Conservation (phyloP, 2,329 filamentous ascomycete genomes). For the Alternaria longipes region DNA sequence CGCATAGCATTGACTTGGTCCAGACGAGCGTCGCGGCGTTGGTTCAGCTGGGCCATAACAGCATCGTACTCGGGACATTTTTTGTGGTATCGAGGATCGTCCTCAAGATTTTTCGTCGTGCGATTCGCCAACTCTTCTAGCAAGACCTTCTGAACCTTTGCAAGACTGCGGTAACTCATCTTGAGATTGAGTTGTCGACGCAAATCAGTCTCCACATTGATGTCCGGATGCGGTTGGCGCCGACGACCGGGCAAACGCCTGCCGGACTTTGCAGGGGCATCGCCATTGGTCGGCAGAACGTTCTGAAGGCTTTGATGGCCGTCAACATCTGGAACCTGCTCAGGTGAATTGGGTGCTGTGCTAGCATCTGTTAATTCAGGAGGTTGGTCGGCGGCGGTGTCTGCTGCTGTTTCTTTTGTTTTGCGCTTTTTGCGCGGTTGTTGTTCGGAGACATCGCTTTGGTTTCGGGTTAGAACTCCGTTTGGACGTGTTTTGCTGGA, state of each 20-base stretch:
- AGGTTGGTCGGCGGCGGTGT: conserved; percentile 41
- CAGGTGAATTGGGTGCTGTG: conserved; percentile 48
- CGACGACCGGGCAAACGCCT: conserved; percentile 55
- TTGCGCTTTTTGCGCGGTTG: conserved; percentile 50
- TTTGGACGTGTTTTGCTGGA: conserved; percentile 46
- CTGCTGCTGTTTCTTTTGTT: conserved; percentile 38
- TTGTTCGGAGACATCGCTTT: conserved; percentile 48
- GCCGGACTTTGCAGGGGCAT: conserved; percentile 47
- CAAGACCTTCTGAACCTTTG: conserved; percentile 69
- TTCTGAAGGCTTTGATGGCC: conserved; percentile 45
- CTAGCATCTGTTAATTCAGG: conserved; percentile 50
- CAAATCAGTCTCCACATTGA: conserved; percentile 57
- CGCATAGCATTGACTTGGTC: conserved; percentile 51
- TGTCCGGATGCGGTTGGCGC: conserved; percentile 58
- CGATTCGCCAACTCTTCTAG: conserved; percentile 72
- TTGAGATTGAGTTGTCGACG: conserved; percentile 72
- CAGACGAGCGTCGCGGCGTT: conserved; percentile 54
- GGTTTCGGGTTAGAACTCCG: conserved; percentile 46
- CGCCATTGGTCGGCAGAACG: conserved; percentile 48
- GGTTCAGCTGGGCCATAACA: conserved; percentile 63
- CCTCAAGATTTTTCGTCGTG: conserved; percentile 65
- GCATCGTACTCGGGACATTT: conserved; percentile 63
- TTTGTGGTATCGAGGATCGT: conserved; percentile 63
- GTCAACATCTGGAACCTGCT: conserved; percentile 47
- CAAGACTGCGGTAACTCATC: conserved; percentile 69